Evolutionary conservation across 768 basidiomycete species (phyloP).

Genomic region (Cytidiella melzeri): DNA sequence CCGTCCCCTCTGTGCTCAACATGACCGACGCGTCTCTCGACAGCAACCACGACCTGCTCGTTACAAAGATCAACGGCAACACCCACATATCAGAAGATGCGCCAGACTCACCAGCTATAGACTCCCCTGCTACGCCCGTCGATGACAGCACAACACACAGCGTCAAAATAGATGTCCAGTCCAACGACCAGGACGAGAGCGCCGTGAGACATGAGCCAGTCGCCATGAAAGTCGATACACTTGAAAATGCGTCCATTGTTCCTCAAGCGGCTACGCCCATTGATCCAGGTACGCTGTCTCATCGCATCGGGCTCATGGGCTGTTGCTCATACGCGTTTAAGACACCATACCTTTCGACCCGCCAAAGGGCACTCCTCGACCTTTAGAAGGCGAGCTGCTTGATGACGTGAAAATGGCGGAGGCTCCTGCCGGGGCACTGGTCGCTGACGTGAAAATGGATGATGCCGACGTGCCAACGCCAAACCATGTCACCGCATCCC

Average conservation of each 20-base stretch:
- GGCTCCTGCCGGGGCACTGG: constrained; percentile 16
- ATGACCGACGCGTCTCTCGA: constrained; percentile 51
- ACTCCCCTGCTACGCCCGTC: constrained; percentile 59
- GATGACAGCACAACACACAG: constrained; percentile 42
- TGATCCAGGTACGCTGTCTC: constrained; percentile 42
- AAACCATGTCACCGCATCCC: constrained; percentile 16
- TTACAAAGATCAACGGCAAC: constrained; percentile 15
- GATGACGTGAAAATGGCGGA: constrained; percentile 60
- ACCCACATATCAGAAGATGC: constrained; percentile 8
- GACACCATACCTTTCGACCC: constrained; percentile 39
- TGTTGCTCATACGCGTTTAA: constrained; percentile 17
- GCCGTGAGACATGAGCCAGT: constrained; percentile 60
- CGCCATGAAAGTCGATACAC: constrained; percentile 38
- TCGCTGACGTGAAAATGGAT: constrained; percentile 17
- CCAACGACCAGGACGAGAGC: constrained; percentile 52
- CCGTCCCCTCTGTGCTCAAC: constrained; percentile 18
- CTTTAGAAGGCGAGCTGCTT: constrained; percentile 37
- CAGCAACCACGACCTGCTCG: constrained; percentile 24
- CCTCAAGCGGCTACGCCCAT: constrained; percentile 38
- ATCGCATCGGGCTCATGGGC: constrained; percentile 9
- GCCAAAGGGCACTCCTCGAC: constrained; percentile 40
- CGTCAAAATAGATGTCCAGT: constrained; percentile 60
- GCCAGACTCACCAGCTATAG: constrained; percentile 33
- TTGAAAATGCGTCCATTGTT: constrained; percentile 38
- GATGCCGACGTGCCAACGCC: constrained; percentile 13